Base-by-base conservation (phyloP, 805 yeast species). In the Wickerhamiella allomyrinae region DNA sequence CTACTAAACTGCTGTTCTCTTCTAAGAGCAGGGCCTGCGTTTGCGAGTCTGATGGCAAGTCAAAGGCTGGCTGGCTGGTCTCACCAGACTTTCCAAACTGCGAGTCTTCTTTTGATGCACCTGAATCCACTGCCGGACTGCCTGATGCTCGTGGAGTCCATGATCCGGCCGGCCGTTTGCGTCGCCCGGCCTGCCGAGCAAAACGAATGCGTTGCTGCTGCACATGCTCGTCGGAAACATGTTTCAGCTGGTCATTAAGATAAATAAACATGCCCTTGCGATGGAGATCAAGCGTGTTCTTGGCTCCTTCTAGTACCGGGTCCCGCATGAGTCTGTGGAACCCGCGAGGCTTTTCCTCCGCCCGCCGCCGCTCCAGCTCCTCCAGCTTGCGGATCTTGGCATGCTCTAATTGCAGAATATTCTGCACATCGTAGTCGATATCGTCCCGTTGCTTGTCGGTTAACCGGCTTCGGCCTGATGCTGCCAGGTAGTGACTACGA, bases 391-490 rank as follows among this genome's bases (percentile, higher is more conserved):
- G 46, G 22, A 56, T 46, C 20, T 54, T 45, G 14, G 46, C 47
- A 46, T 56, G 53, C 43, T 60, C 62, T 20, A 49, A 48, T 47
- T 63, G 66, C 17, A 64, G 41, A 34, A 61, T 52, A 29, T 52
- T 44, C n/a, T 59, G 51, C 20, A 63, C 57, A 31, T 60, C 63
- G 43, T 58, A 60, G 48, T 65, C 68, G 21, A 63, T 56, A 24
- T 61, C 64, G 48, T 63, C 66, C 20, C 60, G 47, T 36, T 65
- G 63, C 15, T 53, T 46, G 21, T 61, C 65, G 9, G 60, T 55
- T 46, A 65, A 42, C 29, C 46, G 48, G 34, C 44, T 40, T 3
- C 52, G 48, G 2, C 53, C 55, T 6, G 48, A 23, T 23, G 52
- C 45, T 2, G 61, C 58, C 13, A 61, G 48, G 41, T 61, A 61